Evolutionary conservation across 2,329 filamentous ascomycete genomes (phyloP).

Genomic region (Aspergillus fumigatus): DNA sequence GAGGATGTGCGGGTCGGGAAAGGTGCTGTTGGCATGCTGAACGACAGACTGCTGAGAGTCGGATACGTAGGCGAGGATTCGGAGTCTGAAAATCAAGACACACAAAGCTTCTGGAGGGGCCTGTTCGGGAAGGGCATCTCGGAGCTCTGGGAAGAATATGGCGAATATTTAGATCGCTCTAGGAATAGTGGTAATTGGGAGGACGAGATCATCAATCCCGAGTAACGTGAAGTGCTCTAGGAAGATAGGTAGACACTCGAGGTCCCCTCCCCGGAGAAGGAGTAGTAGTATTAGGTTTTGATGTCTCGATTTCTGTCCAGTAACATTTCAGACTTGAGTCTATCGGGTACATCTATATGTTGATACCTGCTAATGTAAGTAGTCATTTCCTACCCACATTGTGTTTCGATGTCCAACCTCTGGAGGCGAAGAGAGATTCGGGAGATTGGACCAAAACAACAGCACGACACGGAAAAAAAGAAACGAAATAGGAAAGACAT

Average conservation of each 20-base stretch:
- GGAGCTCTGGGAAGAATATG: conserved; percentile 73
- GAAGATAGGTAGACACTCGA: background rate
- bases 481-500: conserved; percentile 24
- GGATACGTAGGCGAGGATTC: conserved; percentile 33
- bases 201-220: conserved; percentile 23
- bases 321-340: background rate
- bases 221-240: conserved; percentile 5
- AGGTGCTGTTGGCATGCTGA: conserved; percentile 59
- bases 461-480: conserved; percentile 13
- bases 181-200: conserved; percentile 20
- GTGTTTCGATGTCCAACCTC: background rate
- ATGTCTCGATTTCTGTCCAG: background rate
- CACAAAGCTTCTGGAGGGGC: conserved; percentile 31
- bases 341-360: background rate
- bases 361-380: conserved; percentile 6
- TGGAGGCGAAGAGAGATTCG: conserved; percentile 5
- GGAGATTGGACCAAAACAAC: conserved; percentile 12
- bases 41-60: conserved; percentile 33
- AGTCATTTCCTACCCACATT: background rate
- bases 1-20: conserved; percentile 65
- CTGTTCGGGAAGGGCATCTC: conserved; percentile 63
- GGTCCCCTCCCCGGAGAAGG: background rate
- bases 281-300: background rate
- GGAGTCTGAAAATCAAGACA: conserved; percentile 2
- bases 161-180: conserved; percentile 41